Conservation (phyloP, 2,329 filamentous ascomycete genomes). For the Penicillium sumatraense region DNA sequence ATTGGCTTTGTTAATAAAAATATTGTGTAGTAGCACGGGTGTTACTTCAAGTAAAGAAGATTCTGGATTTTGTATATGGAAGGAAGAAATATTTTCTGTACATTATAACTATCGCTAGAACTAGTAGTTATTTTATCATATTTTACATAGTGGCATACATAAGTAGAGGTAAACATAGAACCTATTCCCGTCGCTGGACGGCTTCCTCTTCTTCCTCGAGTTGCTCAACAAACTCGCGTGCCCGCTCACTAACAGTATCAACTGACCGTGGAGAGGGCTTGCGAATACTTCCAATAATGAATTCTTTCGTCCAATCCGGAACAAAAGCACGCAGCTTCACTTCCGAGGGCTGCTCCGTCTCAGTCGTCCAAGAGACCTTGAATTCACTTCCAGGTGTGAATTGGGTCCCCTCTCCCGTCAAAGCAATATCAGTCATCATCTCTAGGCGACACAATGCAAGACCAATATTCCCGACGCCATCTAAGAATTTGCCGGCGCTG, state of each 20-base stretch:
- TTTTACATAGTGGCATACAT: slow-evolving; percentile 21
- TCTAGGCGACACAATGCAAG: slow-evolving; percentile 85
- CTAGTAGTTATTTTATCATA: too few relatives aligned
- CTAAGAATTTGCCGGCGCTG: slow-evolving; percentile 79
- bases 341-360: slow-evolving; percentile 49
- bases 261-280: slow-evolving; percentile 32
- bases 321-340: slow-evolving; percentile 78
- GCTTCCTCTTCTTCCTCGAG: slow-evolving; percentile 37
- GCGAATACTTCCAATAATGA: slow-evolving; percentile 46
- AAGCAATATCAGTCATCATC: slow-evolving; percentile 80
- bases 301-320: slow-evolving; percentile 70
- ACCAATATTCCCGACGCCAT: slow-evolving; percentile 81
- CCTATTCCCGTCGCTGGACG: slow-evolving; percentile 30
- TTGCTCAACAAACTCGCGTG: slow-evolving; percentile 39
- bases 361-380: slow-evolving; percentile 56
- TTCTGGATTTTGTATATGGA: slow-evolving; percentile 4
- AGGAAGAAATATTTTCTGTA: slow-evolving; percentile 22
- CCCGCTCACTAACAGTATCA: slow-evolving; percentile 37
- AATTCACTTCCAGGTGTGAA: slow-evolving; percentile 68
- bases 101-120: slow-evolving; percentile 18
- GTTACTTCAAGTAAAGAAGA: not conserved
- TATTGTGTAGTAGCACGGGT: too few relatives aligned
- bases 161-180: not conserved
- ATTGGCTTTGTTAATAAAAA: slow-evolving; percentile 2
- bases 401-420: slow-evolving; percentile 69